These are phyloP conservation scores for Bombardia bombarda DNA, from an alignment of 495 filamentous ascomycete genomes.

Conservation along the genomic window DNA sequence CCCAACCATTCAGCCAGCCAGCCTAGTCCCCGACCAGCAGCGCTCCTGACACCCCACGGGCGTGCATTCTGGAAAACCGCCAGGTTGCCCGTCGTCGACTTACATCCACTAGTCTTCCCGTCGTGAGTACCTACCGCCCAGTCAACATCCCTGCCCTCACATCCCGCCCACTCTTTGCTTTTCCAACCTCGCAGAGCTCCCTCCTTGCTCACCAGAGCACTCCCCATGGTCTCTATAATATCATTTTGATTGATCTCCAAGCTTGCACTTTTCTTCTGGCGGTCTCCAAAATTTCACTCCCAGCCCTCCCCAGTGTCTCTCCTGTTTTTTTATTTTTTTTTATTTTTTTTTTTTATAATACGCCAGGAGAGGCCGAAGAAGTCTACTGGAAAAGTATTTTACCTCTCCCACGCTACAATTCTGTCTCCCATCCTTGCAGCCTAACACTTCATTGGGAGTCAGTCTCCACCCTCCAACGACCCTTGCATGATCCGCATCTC, in stretches of 20 bases:
- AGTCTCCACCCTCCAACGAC: slow-evolving; percentile 13
- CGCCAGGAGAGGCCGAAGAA: background rate
- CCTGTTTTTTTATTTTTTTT: background rate
- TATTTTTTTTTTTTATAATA: slow-evolving; percentile 4
- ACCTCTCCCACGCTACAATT: background rate
- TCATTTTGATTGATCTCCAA: background rate
- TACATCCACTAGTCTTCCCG: slow-evolving; percentile 7
- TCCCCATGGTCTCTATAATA: too few relatives aligned
- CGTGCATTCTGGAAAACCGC: background rate
- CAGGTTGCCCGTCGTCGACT: slow-evolving; percentile 7
- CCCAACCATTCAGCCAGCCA: slow-evolving; percentile 11
- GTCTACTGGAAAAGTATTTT: background rate
- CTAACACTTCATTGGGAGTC: slow-evolving; percentile 13
- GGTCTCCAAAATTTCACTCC: background rate
- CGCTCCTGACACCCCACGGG: background rate
- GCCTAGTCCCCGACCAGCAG: slow-evolving; percentile 2
- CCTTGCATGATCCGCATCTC: slow-evolving; percentile 29
- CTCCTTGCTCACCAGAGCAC: too few relatives aligned
- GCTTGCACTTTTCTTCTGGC: background rate
- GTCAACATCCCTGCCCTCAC: slow-evolving; percentile 5
- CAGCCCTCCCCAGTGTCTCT: too few relatives aligned
- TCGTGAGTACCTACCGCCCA: slow-evolving; percentile 10
- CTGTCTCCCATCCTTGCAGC: slow-evolving; percentile 13
- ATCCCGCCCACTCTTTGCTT: slow-evolving; percentile 13
- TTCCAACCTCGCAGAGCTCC: too few relatives aligned